Base-by-base conservation (phyloP, 2,329 filamentous ascomycete species). In the Calonectria naviculata region DNA sequence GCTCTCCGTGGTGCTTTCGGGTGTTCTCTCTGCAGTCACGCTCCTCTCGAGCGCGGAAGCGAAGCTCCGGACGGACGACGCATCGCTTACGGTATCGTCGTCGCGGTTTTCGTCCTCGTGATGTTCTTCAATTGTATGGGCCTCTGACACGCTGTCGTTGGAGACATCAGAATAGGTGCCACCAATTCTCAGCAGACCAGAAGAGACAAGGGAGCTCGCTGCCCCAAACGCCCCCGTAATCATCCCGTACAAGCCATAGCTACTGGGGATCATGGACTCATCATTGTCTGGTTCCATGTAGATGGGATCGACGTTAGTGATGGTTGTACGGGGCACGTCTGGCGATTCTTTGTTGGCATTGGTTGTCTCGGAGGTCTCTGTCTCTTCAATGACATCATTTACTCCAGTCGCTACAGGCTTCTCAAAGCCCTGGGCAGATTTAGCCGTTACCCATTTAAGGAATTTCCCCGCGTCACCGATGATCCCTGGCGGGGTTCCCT, bases 401-500 rank as follows among this genome's bases (percentile, higher is more conserved):
- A 44, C 34, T 28, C 31, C 31, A 58, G 21, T 72, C 70, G 24
- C 63, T 71, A 38, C 31, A 68, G 31, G 75, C 67, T 65, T 81
- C 70, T 75, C 72, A 26, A 85, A 82, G 7, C 83, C 82, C 5
- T 83, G 79, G 17, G 81, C 74, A 12, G 80, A 80, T 71, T 84
- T 85, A 5, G 85, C 80, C 9, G 84, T 84, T 34, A 89, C 78
- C 95, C 95, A 97, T 68, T 95, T 90, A 17, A 97, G 81, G 75
- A 97, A 97, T 81, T 95, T 97, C 65, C 89, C 89, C 0, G 95
- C 93, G 81, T 97, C 95, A 47, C 87, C 87, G 29, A 94, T 89
- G 76, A 98, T 97, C 41, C 94, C 94, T 13, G 89, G 91, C 0
- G 95, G 95, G 0, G 95, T 97, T 34, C 93, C 94, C 80, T 94